Evolutionary conservation across 176 grass and related monocot species (phyloP).

Genomic region (Melocanna baccifera): DNA sequence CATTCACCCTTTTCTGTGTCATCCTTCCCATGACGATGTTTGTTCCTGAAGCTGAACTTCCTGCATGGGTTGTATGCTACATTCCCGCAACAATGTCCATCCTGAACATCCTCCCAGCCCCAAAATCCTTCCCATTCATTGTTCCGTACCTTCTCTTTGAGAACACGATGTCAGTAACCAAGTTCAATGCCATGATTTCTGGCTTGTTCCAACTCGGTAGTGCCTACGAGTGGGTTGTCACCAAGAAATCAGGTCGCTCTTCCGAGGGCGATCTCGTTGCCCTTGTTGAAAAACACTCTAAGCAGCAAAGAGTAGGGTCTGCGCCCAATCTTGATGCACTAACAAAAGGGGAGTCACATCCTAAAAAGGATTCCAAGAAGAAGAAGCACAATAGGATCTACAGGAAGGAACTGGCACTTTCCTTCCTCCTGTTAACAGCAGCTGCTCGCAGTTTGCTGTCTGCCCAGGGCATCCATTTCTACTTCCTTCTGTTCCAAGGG

Average conservation of each 20-base stretch:
- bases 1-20: conserved; percentile 79
- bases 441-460: conserved; percentile 67
- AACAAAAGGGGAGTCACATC: conserved; percentile 40
- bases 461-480: conserved; percentile 80
- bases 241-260: conserved; percentile 82
- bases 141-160: conserved; percentile 85
- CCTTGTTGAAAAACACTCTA: conserved; percentile 49
- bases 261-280: conserved; percentile 54
- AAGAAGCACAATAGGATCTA: conserved; percentile 76
- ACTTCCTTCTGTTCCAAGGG: conserved; percentile 80
- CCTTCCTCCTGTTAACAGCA: conserved; percentile 67
- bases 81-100: conserved; percentile 81
- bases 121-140: conserved; percentile 76
- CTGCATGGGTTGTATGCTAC: conserved; percentile 80
- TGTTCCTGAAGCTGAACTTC: conserved; percentile 78
- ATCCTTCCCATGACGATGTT: conserved; percentile 92
- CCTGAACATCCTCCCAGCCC: conserved; percentile 73
- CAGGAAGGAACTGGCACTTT: conserved; percentile 67
- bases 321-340: conserved; percentile 40
- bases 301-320: conserved; percentile 45
- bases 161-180: conserved; percentile 92
- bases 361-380: conserved; percentile 55
- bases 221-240: conserved; percentile 91
- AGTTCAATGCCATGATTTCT: conserved; percentile 92
- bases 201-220: conserved; percentile 81